Evolutionary conservation across 495 filamentous ascomycete species (phyloP), one percentile per base, ranked within the genome.

Genomic region (Penicillium steckii): DNA sequence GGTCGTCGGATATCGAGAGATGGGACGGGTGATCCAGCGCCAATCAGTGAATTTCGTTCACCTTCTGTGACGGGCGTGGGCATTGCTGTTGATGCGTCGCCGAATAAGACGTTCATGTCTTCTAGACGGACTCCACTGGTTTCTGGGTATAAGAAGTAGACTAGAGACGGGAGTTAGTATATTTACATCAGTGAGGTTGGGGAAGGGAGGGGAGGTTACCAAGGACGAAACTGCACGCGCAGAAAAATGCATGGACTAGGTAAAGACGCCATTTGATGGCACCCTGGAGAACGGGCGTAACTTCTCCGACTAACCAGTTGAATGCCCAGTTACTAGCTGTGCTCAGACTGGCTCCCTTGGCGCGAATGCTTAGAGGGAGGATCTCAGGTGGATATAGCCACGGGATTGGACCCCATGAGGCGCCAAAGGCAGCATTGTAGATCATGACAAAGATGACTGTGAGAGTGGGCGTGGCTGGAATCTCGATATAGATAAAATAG

Each of bases 381-480:
- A 98, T 98, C 77, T 98, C 94, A 7, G 94, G 94, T 3, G 95
- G 94, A 65, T 98, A 98, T 9, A 97, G 80, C 94, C 94, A 98
- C 0, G 94, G 94, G 46, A 98, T 92, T 3, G 94, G 94, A 25
- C 94, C 94, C 95, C 95, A 98, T n/a, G 93, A 97, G 51, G 91
- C 94, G 24, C 94, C 94, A 64, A 98, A 98, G 15, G 95, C 88
- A 12, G 94, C 94, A 65, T 98, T 98, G 73, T 98, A 98, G 42
- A 96, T 87, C 85, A 98, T 96, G 53, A 98, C 94, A 65, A 95
- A 90, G 18, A 95, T 68, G 41, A 97, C 95, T 10, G 96, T 95
- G 59, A 96, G 72, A 4, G 76, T 86, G 7, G 88, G 89, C 9
- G 95, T 97, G 32, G 78, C 77, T 3, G 65, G 57, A 38, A 95